These are phyloP conservation scores for Mycena belliarum DNA, from an alignment of 768 basidiomycete genomes.

Conservation along the genomic window DNA sequence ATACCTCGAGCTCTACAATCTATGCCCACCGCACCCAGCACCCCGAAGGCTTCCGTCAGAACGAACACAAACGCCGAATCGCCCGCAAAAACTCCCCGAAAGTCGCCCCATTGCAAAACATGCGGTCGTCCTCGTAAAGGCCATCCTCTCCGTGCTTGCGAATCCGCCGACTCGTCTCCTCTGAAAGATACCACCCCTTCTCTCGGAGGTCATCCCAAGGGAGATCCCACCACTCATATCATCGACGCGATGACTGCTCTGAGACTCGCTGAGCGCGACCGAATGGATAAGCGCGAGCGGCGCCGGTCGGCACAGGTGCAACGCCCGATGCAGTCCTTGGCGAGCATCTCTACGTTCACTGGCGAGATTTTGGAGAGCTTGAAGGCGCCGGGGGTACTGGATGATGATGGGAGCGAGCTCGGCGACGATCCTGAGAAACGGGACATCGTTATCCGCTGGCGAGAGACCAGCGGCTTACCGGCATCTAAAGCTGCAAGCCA, in stretches of 20 bases:
- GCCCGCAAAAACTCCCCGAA: slow-evolving; percentile 12
- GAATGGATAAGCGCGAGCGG: slow-evolving; percentile 15
- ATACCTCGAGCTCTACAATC: slow-evolving; percentile 4
- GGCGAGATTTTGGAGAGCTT: slow-evolving; percentile 18
- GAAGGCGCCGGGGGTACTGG: slow-evolving; percentile 7
- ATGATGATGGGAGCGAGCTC: background rate
- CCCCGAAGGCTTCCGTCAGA: background rate
- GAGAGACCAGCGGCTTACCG: slow-evolving; percentile 3
- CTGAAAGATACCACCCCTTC: background rate
- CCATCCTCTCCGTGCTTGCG: slow-evolving; percentile 17
- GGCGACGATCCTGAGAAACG: slow-evolving; percentile 6
- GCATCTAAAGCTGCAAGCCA: background rate
- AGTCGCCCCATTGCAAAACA: slow-evolving; percentile 22
- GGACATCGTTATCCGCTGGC: slow-evolving; percentile 12
- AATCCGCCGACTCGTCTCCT: background rate
- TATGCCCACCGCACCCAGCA: slow-evolving; percentile 8
- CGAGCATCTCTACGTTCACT: slow-evolving; percentile 19
- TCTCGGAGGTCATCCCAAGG: too few species aligned
- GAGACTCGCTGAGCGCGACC: slow-evolving; percentile 15
- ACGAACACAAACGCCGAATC: slow-evolving; percentile 2
- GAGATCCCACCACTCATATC: background rate
- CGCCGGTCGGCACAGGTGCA: slow-evolving; percentile 4
- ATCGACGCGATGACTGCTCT: slow-evolving; percentile 5
- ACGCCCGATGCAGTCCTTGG: slow-evolving; percentile 9
- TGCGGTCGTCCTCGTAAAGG: slow-evolving; percentile 23